Evolutionary conservation across 2,329 filamentous ascomycete genomes (phyloP).

Genomic region (Stachybotrys elegans): DNA sequence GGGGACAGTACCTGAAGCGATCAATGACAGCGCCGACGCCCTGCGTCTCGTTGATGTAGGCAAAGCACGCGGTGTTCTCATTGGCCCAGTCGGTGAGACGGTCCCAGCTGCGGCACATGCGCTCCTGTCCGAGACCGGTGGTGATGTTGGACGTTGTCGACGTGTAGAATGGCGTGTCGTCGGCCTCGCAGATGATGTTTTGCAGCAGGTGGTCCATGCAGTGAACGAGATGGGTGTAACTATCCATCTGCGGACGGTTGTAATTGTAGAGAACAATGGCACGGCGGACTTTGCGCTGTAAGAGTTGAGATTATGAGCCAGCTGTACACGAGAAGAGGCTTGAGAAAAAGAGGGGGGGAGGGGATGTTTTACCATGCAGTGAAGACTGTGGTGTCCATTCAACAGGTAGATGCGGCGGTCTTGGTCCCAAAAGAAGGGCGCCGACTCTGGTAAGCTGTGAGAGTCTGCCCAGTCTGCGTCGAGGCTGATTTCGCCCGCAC

Average conservation of each 20-base stretch:
- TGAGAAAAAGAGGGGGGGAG: too few species aligned
- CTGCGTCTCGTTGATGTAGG: conserved; percentile 3
- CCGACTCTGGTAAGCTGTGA: neutral
- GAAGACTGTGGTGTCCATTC: conserved; percentile 2
- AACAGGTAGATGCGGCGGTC: conserved; percentile 2
- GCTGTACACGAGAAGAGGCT: too few species aligned
- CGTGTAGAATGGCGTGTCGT: conserved; percentile 5
- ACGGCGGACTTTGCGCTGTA: neutral
- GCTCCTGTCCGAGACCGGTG: conserved; percentile 2
- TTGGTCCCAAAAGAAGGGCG: conserved; percentile 3
- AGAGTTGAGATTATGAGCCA: too few species aligned
- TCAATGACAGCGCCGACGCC: conserved; percentile 6
- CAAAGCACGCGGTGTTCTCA: conserved; percentile 3
- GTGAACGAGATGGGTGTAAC: neutral
- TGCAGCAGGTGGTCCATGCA: conserved; percentile 5
- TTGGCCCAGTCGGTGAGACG: neutral
- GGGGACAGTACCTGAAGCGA: conserved; percentile 7
- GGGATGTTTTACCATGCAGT: conserved; percentile 1
- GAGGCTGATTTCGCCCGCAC: conserved; percentile 3
- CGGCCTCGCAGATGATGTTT: conserved; percentile 4
- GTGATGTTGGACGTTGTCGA: neutral
- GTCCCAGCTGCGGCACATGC: conserved; percentile 6
- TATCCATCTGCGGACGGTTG: neutral
- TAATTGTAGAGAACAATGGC: neutral
- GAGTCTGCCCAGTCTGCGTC: neutral